Evolutionary conservation across 2,329 filamentous ascomycete species (phyloP).

Genomic region (Tolypocladium ovalisporum): DNA sequence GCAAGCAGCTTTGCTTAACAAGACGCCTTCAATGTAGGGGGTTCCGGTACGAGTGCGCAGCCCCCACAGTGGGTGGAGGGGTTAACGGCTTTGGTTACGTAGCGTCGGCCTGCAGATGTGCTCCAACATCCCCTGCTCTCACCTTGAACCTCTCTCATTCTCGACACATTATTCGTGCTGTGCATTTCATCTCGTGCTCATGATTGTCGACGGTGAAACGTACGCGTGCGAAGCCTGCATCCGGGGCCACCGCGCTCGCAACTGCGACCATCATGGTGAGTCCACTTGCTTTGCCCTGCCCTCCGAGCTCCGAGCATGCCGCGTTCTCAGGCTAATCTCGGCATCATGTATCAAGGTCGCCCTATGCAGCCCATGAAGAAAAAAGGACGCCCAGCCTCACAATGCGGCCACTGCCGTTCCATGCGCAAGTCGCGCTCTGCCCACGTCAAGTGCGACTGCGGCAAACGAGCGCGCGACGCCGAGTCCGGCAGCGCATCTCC

Average conservation of each 20-base stretch:
- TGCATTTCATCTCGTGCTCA: neutral
- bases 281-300: neutral
- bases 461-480: neutral
- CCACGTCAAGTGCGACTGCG: slow-evolving; percentile 1
- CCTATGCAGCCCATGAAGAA: neutral
- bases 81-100: neutral
- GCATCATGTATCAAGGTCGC: neutral
- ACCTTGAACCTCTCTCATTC: neutral
- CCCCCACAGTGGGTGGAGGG: no score
- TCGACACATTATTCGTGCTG: neutral
- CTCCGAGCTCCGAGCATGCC: no score
- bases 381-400: slow-evolving; percentile 1
- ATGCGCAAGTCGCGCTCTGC: slow-evolving; percentile 1
- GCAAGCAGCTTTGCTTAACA: no score
- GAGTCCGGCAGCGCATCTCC: neutral
- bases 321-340: neutral
- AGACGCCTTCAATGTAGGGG: no score
- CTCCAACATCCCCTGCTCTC: neutral
- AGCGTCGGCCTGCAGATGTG: neutral
- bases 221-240: slow-evolving; percentile 1
- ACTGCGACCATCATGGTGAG: neutral
- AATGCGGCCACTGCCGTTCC: slow-evolving; percentile 2
- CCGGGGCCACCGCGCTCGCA: neutral
- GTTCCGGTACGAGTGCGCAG: no score
- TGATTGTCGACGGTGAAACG: slow-evolving; percentile 1